Conservation (phyloP, 495 filamentous ascomycete genomes). For the Aspergillus carlsbadensis region DNA sequence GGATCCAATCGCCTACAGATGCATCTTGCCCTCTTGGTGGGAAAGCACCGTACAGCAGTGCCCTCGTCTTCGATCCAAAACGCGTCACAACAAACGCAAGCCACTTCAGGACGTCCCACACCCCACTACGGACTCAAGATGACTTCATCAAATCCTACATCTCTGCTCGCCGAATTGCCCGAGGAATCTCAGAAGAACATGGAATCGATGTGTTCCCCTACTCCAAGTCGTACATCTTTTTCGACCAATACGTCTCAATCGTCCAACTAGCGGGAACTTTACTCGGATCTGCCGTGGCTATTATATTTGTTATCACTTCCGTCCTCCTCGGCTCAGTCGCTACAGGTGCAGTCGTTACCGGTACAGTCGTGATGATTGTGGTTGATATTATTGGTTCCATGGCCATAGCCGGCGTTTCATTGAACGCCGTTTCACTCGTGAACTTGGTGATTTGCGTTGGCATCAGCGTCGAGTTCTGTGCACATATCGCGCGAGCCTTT, state of each 20-base stretch:
- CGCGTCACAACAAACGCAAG: slow-evolving; percentile 66
- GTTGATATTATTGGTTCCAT: slow-evolving; percentile 94
- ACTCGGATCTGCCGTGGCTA: slow-evolving; percentile 75
- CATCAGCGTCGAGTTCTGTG: slow-evolving; percentile 95
- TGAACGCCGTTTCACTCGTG: slow-evolving; percentile 95
- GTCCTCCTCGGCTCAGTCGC: slow-evolving; percentile 78
- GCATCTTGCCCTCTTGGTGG: slow-evolving; percentile 85
- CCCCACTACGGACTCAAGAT: slow-evolving; percentile 78
- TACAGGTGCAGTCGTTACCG: slow-evolving; percentile 78
- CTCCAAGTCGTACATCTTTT: slow-evolving; percentile 96
- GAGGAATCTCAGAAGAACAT: slow-evolving; percentile 64
- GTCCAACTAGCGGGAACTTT: slow-evolving; percentile 74
- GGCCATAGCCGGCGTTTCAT: slow-evolving; percentile 82
- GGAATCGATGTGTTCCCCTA: slow-evolving; percentile 87
- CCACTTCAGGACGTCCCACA: slow-evolving; percentile 90
- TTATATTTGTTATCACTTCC: slow-evolving; percentile 76
- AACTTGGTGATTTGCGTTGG: slow-evolving; percentile 96
- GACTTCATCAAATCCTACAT: slow-evolving; percentile 92
- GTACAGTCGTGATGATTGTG: slow-evolving; percentile 88
- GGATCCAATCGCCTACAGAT: slow-evolving; percentile 76
- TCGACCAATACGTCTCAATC: slow-evolving; percentile 92
- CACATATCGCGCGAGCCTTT: slow-evolving; percentile 93
- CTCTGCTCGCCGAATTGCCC: slow-evolving; percentile 85
- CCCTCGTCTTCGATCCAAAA: slow-evolving; percentile 73
- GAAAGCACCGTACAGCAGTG: slow-evolving; percentile 80